Base-by-base conservation (phyloP, 225 moss, liverwort and hornwort genomes). In the Ulota crispa region DNA sequence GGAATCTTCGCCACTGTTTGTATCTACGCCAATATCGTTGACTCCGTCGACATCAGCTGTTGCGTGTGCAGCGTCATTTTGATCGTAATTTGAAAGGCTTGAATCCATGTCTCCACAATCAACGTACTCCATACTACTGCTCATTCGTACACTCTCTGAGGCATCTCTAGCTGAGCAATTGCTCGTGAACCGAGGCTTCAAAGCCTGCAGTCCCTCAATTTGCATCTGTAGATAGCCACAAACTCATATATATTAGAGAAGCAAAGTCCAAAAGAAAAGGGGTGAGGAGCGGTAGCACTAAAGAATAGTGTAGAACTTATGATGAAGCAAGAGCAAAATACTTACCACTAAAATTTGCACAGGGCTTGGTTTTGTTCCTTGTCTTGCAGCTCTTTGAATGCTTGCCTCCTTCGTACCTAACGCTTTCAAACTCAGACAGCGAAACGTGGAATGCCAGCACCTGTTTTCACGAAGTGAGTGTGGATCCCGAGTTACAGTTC, bases 361-460 rank as follows among this genome's bases (percentile, higher is more conserved):
- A 24, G 93, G 92, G 84, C 89, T 91, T 81, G 91, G 85, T 68
- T 27, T 92, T 63, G 86, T 82, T 81, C 84, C 77, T 15, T 81
- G 77, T 36, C 72, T 84, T 37, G 78, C 70, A 71, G 81, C 57
- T 68, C 73, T 68, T 45, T 76, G 76, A 78, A 88, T 84, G 23
- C 78, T 78, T 53, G 80, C 75, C 72, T 89, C 87, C 80, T 93
- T 90, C n/a, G 90, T 85, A 67, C 99, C 94, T 66, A 80, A 86
- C 37, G 94, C 99, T 83, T 89, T 91, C 71, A 99, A 85, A 69
- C 92, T 91, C 59, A 94, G 85, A 86, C 93, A 92, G 57, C 96
- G 96, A 82, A 99, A 99, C 66, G 98, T 99, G 72, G 94, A 92
- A 90, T 95, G 94, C 98, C 98, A 99, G 77, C 92, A 94, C 84